Evolutionary conservation across 1,284 basidiomycete species (phyloP).

Genomic region (Apiotrichum gamsii): DNA sequence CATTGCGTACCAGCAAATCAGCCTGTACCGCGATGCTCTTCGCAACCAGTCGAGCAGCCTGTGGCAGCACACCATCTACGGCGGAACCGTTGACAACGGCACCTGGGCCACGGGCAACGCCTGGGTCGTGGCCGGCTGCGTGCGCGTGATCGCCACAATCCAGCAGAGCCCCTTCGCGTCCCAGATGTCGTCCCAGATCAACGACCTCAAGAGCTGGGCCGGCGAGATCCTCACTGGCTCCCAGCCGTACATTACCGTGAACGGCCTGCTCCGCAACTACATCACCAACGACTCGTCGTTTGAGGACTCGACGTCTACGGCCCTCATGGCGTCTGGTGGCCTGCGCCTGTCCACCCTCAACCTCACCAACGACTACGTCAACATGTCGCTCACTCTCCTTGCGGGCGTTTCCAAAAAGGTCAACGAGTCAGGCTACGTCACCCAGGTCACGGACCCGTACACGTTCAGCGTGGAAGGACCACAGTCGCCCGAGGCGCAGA

Average conservation of each 20-base stretch:
- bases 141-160: constrained; percentile 51
- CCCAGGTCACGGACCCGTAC: constrained; percentile 65
- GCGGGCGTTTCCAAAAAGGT: constrained; percentile 33
- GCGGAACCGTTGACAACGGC: constrained; percentile 33
- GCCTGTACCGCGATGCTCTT: constrained; percentile 60
- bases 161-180: constrained; percentile 37
- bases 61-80: constrained; percentile 45
- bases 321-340: constrained; percentile 69
- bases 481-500: constrained; percentile 58
- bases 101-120: constrained; percentile 50
- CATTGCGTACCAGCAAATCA: constrained; percentile 70
- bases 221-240: constrained; percentile 49
- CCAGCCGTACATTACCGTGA: constrained; percentile 31
- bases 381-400: constrained; percentile 31
- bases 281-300: constrained; percentile 59
- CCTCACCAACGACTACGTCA: constrained; percentile 39
- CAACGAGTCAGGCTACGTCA: constrained; percentile 56
- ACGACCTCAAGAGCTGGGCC: constrained; percentile 49
- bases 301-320: constrained; percentile 66
- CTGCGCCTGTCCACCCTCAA: constrained; percentile 52
- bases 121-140: constrained; percentile 53
- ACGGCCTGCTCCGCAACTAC: constrained; percentile 69
- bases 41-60: constrained; percentile 27
- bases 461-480: constrained; percentile 52
- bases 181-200: constrained; percentile 40